phyloP scores from a whole-genome alignment of 1,139 yeast species.

The Suhomyces anneliseae region DNA sequence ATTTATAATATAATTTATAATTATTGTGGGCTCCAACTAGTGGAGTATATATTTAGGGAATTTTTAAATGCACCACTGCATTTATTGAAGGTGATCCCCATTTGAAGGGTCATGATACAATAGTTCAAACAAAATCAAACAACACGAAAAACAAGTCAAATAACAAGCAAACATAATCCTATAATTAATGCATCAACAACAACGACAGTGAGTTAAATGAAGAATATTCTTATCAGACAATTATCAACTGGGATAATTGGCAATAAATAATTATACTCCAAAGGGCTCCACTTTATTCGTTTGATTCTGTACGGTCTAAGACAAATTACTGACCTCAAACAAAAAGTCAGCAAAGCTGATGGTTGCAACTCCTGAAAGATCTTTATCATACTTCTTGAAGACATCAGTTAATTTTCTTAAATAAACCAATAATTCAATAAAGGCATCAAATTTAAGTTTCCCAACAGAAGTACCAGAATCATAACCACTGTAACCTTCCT shows the following conservation, averaged over 20 bases:
- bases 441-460: constrained; percentile 74
- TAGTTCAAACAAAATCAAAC: not conserved
- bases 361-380: constrained; percentile 75
- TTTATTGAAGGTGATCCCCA: too few relatives aligned
- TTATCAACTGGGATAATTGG: too few relatives aligned
- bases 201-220: not conserved
- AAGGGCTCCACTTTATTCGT: too few relatives aligned
- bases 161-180: not conserved
- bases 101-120: not conserved
- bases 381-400: constrained; percentile 74
- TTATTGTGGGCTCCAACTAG: too few relatives aligned
- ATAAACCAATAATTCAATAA: constrained; percentile 79
- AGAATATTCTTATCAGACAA: not conserved
- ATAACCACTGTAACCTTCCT: constrained; percentile 33
- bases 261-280: not conserved
- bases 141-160: not conserved
- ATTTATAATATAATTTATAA: too few relatives aligned
- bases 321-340: constrained; percentile 54
- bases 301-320: constrained; percentile 9
- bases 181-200: not conserved
- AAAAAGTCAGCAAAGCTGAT: constrained; percentile 77
- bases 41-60: too few relatives aligned
- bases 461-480: constrained; percentile 38
- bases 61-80: too few relatives aligned
- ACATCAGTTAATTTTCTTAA: constrained; percentile 74